phyloP scores from a whole-genome alignment of 1,284 basidiomycete genomes.

The Irpex sp. region DNA sequence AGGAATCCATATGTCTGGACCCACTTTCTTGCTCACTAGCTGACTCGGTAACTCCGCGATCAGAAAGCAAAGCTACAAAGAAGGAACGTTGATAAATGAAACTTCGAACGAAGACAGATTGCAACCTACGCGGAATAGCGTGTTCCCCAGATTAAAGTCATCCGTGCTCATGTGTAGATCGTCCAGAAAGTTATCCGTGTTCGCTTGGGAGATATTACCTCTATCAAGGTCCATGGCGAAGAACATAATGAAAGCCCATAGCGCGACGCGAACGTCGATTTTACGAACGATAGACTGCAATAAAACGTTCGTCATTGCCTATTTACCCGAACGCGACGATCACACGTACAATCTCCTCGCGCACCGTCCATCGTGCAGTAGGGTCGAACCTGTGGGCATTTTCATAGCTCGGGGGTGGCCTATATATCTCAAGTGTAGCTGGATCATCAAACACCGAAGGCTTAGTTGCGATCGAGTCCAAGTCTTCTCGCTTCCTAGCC shows the following conservation, averaged over 20 bases:
- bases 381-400: constrained; percentile 66
- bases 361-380: constrained; percentile 62
- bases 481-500: constrained; percentile 19
- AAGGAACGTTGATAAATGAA: neutral
- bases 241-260: constrained; percentile 67
- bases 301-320: neutral
- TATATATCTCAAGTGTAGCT: constrained; percentile 45
- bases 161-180: constrained; percentile 61
- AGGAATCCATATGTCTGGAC: constrained; percentile 72
- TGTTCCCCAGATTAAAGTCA: constrained; percentile 67
- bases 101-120: neutral
- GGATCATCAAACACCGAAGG: constrained; percentile 45
- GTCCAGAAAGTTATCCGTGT: constrained; percentile 60
- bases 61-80: constrained; percentile 48
- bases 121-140: constrained; percentile 19
- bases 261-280: constrained; percentile 59
- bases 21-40: constrained; percentile 66
- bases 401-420: constrained; percentile 57
- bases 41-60: constrained; percentile 67
- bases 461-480: constrained; percentile 31
- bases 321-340: neutral
- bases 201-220: constrained; percentile 57
- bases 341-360: constrained; percentile 55
- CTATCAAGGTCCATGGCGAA: constrained; percentile 54
- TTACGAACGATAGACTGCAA: constrained; percentile 51